Evolutionary conservation across 2,329 filamentous ascomycete species (phyloP).

Genomic region (Phialophora expanda): DNA sequence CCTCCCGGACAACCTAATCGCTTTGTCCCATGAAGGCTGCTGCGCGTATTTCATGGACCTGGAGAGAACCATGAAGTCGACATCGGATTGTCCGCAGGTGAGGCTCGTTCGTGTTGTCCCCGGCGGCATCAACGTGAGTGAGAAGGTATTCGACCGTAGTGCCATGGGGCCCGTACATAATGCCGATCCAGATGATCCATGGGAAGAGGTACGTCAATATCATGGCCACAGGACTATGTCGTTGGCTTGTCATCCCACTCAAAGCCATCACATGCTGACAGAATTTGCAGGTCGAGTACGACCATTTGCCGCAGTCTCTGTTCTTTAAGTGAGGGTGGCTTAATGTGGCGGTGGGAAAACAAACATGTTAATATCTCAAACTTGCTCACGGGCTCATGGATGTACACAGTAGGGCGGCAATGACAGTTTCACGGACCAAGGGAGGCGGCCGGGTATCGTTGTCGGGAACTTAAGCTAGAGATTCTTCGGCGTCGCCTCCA

Average conservation of each 20-base stretch:
- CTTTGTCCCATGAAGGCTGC: conserved; percentile 36
- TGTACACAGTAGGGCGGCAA: not conserved
- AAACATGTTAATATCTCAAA: not conserved
- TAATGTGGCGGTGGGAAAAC: not conserved
- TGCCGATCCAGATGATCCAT: conserved; percentile 29
- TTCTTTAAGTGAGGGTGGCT: conserved; percentile 25
- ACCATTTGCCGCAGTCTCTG: conserved; percentile 26
- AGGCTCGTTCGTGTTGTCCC: conserved; percentile 32
- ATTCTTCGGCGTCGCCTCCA: not conserved
- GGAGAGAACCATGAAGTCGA: conserved; percentile 25
- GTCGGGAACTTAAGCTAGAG: not conserved
- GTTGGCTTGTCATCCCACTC: not conserved
- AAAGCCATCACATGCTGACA: not conserved
- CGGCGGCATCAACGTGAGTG: conserved; percentile 32
- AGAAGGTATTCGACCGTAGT: conserved; percentile 34
- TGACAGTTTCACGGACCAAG: not conserved
- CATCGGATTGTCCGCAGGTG: conserved; percentile 24
- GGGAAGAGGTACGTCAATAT: conserved; percentile 24
- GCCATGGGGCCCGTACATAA: conserved; percentile 22
- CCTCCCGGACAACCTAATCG: conserved; percentile 35
- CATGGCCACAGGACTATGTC: not conserved
- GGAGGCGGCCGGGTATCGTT: not conserved
- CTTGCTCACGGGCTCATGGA: not conserved
- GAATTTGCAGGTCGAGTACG: conserved; percentile 6
- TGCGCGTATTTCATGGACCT: conserved; percentile 37